Evolutionary conservation across 257 asterid genomes (phyloP).

Genomic region (Nemophila menziesii): DNA sequence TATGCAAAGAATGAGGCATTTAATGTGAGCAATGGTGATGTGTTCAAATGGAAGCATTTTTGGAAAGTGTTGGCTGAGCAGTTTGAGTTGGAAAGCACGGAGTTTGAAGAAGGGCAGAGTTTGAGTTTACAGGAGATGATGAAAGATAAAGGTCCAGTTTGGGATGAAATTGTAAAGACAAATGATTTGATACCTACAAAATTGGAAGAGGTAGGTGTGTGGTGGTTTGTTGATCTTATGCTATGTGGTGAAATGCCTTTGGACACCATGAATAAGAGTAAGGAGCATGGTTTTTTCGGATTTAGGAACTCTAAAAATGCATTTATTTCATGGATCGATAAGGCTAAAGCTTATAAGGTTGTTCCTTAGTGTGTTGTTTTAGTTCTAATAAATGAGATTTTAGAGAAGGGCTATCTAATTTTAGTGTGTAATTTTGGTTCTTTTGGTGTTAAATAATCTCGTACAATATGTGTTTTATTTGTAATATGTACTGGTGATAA

Average conservation of each 20-base stretch:
- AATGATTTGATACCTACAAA: constrained; percentile 6
- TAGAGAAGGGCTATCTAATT: too few relatives aligned
- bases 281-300: constrained; percentile 23
- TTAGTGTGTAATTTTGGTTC: too few relatives aligned
- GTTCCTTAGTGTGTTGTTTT: constrained; percentile 25
- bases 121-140: constrained; percentile 13
- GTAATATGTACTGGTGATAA: too few relatives aligned
- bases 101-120: constrained; percentile 4
- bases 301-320: constrained; percentile 21
- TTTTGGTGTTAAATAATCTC: too few relatives aligned
- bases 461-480: too few relatives aligned
- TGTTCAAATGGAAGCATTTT: constrained; percentile 21
- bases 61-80: constrained; percentile 22
- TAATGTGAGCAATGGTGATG: constrained; percentile 29
- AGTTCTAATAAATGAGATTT: too few relatives aligned
- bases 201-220: constrained; percentile 14
- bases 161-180: constrained; percentile 18
- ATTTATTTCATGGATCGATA: constrained; percentile 14
- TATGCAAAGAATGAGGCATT: constrained; percentile 23
- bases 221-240: constrained; percentile 18
- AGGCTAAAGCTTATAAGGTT: constrained; percentile 18
- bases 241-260: constrained; percentile 12
- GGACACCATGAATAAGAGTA: constrained; percentile 28
- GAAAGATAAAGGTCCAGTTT: constrained; percentile 15
- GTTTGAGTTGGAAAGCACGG: constrained; percentile 9